These are phyloP conservation scores for Neonectria punicea DNA, from an alignment of 2,329 filamentous ascomycete species.

Conservation along the genomic window DNA sequence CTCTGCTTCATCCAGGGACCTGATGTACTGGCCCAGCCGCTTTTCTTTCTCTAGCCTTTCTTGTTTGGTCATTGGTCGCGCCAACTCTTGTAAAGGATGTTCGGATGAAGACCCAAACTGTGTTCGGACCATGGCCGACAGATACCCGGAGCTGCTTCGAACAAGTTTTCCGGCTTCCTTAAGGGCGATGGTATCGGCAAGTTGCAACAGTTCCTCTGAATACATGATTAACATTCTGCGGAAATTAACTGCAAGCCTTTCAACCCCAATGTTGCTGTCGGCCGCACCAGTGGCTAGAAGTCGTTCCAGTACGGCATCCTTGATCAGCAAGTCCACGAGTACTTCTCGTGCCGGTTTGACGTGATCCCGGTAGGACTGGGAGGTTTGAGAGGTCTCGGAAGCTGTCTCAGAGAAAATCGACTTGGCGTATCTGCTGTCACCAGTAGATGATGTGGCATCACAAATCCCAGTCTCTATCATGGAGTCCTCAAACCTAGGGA, in stretches of 20 bases:
- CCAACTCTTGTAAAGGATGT: neutral
- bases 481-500: too few relatives aligned
- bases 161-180: neutral
- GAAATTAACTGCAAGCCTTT: neutral
- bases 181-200: neutral
- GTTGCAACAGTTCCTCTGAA: neutral
- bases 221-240: neutral
- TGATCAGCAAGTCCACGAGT: neutral
- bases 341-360: neutral
- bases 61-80: neutral
- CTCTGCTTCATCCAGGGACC: neutral
- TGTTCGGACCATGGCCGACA: neutral
- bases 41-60: neutral
- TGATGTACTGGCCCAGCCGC: neutral
- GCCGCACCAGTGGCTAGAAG: neutral
- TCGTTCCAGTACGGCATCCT: neutral
- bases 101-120: neutral
- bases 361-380: neutral
- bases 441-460: too few relatives aligned
- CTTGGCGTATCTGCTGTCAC: neutral
- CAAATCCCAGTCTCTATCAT: too few relatives aligned
- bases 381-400: neutral
- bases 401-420: neutral
- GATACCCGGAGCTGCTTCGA: neutral
- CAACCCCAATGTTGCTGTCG: neutral